Evolutionary conservation across 345 rosid genomes (phyloP).

Genomic region (Physaria fendleri): DNA sequence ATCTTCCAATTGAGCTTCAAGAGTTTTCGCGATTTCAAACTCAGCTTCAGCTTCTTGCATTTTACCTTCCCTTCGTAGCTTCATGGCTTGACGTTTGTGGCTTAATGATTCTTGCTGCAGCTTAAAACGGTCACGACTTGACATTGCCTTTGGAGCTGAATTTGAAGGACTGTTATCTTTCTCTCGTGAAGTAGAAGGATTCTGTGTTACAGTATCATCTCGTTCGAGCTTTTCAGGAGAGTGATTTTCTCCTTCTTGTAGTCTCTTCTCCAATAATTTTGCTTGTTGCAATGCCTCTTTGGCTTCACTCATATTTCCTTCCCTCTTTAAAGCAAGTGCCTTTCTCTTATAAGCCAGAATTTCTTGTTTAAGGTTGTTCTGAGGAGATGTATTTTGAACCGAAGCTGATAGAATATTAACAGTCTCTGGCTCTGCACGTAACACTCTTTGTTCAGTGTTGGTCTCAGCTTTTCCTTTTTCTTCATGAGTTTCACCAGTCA

Average conservation of each 20-base stretch:
- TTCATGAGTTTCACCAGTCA: conserved; percentile 36
- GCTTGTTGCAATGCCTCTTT: conserved; percentile 73
- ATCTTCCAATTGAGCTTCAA: conserved; percentile 81
- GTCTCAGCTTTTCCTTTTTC: conserved; percentile 30
- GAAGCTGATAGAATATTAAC: conserved; percentile 21
- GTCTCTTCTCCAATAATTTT: conserved; percentile 64
- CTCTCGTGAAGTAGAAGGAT: conserved; percentile 30
- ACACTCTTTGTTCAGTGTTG: conserved; percentile 13
- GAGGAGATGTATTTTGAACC: conserved; percentile 27
- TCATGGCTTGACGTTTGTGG: conserved; percentile 86
- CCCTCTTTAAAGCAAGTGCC: conserved; percentile 73
- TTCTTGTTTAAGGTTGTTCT: conserved; percentile 45
- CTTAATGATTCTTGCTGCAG: conserved; percentile 79
- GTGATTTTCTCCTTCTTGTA: conserved; percentile 30
- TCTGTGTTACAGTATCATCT: conserved; percentile 11
- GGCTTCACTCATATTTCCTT: conserved; percentile 79
- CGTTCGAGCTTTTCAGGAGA: conserved; percentile 25
- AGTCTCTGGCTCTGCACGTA: conserved; percentile 17
- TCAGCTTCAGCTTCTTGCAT: conserved; percentile 87
- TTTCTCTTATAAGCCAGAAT: conserved; percentile 66
- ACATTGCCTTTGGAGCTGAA: conserved; percentile 48
- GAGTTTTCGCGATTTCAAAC: conserved; percentile 78
- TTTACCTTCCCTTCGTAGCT: conserved; percentile 75
- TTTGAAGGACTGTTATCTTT: conserved; percentile 40
- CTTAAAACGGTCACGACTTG: conserved; percentile 80